These are phyloP conservation scores for Glarea lozoyensis DNA, from an alignment of 495 filamentous ascomycete genomes.

Conservation along the genomic window DNA sequence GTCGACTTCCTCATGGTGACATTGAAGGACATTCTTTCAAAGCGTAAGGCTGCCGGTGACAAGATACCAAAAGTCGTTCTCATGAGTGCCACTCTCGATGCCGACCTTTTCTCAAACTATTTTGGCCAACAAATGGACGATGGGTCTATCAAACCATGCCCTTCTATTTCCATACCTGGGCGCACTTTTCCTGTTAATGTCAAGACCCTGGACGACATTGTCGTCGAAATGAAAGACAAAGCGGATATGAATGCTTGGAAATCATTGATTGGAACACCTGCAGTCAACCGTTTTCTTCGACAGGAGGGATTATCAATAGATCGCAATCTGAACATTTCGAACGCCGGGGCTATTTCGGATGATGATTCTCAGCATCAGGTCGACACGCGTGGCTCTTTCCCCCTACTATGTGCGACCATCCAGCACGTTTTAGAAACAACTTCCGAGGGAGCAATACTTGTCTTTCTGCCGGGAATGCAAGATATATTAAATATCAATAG, in stretches of 20 bases:
- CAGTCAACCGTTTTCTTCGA: not conserved
- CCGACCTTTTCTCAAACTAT: constrained; percentile 63
- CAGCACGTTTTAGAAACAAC: constrained; percentile 41
- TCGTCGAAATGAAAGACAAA: constrained; percentile 25
- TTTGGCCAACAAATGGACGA: constrained; percentile 36
- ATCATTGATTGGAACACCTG: not conserved
- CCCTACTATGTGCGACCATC: constrained; percentile 38
- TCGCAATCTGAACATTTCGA: constrained; percentile 25
- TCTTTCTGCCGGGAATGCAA: constrained; percentile 86
- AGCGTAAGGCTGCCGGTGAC: constrained; percentile 44
- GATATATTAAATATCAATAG: constrained; percentile 73
- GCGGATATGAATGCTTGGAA: constrained; percentile 1
- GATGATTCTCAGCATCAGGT: constrained; percentile 23
- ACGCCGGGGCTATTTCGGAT: constrained; percentile 23
- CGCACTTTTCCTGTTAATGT: constrained; percentile 46
- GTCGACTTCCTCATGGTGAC: constrained; percentile 84
- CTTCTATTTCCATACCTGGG: constrained; percentile 44
- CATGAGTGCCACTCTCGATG: constrained; percentile 95
- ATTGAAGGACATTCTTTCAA: constrained; percentile 58
- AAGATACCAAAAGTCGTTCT: constrained; percentile 72
- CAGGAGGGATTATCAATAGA: too few relatives aligned
- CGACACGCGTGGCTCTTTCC: constrained; percentile 37
- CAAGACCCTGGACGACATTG: constrained; percentile 42
- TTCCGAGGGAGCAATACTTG: constrained; percentile 71
- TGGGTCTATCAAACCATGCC: constrained; percentile 27